phyloP scores from a whole-genome alignment of 208 protist species.

The Trypanosoma rangeli region DNA sequence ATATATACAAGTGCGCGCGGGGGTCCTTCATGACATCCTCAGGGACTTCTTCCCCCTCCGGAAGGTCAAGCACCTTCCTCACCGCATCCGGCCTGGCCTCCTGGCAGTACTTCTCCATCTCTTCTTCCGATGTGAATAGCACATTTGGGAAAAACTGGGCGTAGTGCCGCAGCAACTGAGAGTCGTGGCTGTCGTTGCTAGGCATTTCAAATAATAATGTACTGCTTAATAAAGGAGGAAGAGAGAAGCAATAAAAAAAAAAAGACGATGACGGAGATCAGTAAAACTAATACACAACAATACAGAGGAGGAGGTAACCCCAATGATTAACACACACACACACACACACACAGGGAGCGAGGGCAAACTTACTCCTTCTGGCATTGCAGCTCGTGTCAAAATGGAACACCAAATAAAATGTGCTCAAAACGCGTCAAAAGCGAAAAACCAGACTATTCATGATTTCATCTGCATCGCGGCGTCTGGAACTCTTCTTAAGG shows the following conservation, averaged over 20 bases:
- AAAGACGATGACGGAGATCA: not conserved
- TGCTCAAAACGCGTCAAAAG: conserved; percentile 8
- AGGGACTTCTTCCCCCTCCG: conserved; percentile 71
- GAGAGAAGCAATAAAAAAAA: conserved; percentile 6
- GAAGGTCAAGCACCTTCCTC: conserved; percentile 36
- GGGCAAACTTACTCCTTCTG: not conserved
- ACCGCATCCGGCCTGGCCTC: conserved; percentile 40
- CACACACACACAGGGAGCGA: conserved; percentile 3
- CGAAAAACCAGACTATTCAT: conserved; percentile 29
- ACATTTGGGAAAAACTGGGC: conserved; percentile 80
- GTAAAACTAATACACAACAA: not conserved
- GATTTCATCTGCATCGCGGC: conserved; percentile 33
- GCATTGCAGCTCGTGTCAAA: not conserved
- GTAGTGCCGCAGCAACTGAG: conserved; percentile 77
- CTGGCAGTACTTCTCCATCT: conserved; percentile 60
- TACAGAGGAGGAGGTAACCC: not conserved
- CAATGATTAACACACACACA: not conserved
- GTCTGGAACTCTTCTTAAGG: not conserved
- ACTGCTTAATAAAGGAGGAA: not conserved
- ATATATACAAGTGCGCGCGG: conserved; percentile 82
- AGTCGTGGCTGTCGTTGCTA: conserved; percentile 35
- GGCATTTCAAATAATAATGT: conserved; percentile 20
- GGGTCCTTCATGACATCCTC: conserved; percentile 48
- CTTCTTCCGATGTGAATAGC: conserved; percentile 67
- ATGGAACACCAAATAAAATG: not conserved